Base-by-base conservation (phyloP, 306 rosid genomes). In the Cucurbita argyrosperma region DNA sequence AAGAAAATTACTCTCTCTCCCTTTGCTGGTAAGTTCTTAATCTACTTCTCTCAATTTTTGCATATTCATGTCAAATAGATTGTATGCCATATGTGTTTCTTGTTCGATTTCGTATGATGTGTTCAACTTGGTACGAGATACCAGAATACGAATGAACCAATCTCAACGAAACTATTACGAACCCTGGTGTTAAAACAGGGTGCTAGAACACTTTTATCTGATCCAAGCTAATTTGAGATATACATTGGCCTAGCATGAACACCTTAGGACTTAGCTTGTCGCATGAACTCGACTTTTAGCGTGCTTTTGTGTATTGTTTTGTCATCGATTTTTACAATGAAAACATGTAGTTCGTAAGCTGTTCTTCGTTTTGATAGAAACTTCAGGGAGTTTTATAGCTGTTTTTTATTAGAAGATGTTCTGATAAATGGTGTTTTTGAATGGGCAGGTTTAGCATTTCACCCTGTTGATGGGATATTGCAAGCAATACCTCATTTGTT, bases 1-100 rank as follows among this genome's bases (percentile, higher is more conserved):
- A 94, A 90, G 85, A 97, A 89, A 82, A 91, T 85, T 62, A 90
- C 95, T 75, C 97, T 94, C 77, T 94, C 97, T 75, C 97, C 98
- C 21, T 94, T 94, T 78, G 98, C 98, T 12, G 97, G 98, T 89
- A 76, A 83, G 90, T 80, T 82, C 49, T 15, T 80, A 21, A 72
- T 39, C 64, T 77, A 47, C 74, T 82, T 49, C 35, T 46, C 74
- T 56, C 40, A 54, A 21, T 40, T 72, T 72, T 50, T 49, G 40
- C 23, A 30, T 12, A 61, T 61, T 37, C 69, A 62, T 62, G 56
- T 47, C 49, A 45, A 46, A 43, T 42, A 10, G 35, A 65, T 42
- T 47, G 19, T 1, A 62, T 38, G 26, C 15, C 49, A 14, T 62
- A 39, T 39, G 0, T 30, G 23, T 21, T 68, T 47, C 57, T 68